A percentile compares a stretch with the other conserved stretches of the same genome.
These are phyloP conservation scores for Syncephalastrum contaminatum DNA, from an alignment of 371 early-diverging fungal species.

Conservation along the genomic window DNA sequence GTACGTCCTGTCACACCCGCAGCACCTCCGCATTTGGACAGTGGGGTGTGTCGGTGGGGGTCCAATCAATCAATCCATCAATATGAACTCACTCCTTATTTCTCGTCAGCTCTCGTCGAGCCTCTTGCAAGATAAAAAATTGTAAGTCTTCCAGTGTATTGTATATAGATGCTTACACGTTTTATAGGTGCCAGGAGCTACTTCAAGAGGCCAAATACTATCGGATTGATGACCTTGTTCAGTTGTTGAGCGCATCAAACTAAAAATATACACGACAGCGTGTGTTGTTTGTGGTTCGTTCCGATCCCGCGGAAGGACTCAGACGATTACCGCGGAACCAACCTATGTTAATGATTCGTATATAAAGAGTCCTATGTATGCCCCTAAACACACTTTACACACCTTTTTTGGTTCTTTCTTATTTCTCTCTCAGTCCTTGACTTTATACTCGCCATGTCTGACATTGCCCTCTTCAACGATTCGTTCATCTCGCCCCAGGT, in stretches of 20 bases:
- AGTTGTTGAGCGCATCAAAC: constrained; percentile 10
- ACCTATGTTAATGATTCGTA: neutral
- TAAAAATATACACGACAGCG: constrained; percentile 1
- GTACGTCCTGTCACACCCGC: constrained; percentile 12
- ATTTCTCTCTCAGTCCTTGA: neutral
- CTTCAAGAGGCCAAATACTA: constrained; percentile 48
- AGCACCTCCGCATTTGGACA: too few relatives aligned
- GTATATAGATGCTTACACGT: neutral
- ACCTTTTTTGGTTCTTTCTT: neutral
- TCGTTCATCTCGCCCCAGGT: constrained; percentile 75
- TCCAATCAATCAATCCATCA: neutral
- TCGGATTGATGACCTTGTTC: constrained; percentile 33
- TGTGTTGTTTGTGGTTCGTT: neutral
- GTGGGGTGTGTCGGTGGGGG: too few relatives aligned
- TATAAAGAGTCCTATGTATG: too few relatives aligned
- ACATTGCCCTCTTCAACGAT: constrained; percentile 68
- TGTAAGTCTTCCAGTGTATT: neutral
- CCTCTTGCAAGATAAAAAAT: neutral
- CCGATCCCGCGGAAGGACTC: too few relatives aligned
- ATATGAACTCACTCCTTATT: neutral
- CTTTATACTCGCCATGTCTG: constrained; percentile 15
- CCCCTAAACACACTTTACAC: neutral
- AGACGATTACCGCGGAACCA: neutral
- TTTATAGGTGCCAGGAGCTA: constrained; percentile 27
- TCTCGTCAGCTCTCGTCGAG: too few relatives aligned